These are phyloP conservation scores for Wickerhamomyces queroliae DNA, from an alignment of 805 yeast species.

Conservation along the genomic window DNA sequence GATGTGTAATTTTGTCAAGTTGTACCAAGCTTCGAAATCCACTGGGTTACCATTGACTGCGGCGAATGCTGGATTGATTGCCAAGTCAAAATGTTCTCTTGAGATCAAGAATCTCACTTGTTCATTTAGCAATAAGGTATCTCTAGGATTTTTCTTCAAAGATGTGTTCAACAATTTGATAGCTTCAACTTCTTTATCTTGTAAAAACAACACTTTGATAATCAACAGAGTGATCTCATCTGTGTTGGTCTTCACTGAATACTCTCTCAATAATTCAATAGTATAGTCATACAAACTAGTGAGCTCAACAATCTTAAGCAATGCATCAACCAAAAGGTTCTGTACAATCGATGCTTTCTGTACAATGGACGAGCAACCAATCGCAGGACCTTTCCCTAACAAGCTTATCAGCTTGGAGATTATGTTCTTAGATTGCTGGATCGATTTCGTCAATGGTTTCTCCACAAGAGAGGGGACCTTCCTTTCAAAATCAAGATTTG, in stretches of 20 bases:
- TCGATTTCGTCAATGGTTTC: constrained; percentile 30
- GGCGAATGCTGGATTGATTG: constrained; percentile 50
- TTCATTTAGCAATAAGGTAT: constrained; percentile 16
- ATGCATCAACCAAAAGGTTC: constrained; percentile 71
- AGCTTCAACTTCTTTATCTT: constrained; percentile 31
- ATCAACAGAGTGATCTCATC: constrained; percentile 23
- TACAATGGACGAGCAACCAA: constrained; percentile 60
- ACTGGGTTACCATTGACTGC: constrained; percentile 69
- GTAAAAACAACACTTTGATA: constrained; percentile 24
- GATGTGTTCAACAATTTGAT: constrained; percentile 23
- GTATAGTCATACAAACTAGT: constrained; percentile 34
- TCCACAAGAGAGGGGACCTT: constrained; percentile 56
- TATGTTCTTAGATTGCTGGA: constrained; percentile 6
- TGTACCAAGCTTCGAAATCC: constrained; percentile 70
- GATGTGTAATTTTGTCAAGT: constrained; percentile 55
- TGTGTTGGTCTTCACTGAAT: constrained; percentile 6
- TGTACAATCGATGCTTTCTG: constrained; percentile 60
- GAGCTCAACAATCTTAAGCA: constrained; percentile 39
- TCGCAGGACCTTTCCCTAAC: constrained; percentile 41
- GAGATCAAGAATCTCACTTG: constrained; percentile 61
- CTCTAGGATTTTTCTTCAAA: constrained; percentile 17
- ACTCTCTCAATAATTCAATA: constrained; percentile 28
- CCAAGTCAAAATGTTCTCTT: constrained; percentile 48
- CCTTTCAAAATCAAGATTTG: constrained; percentile 46
- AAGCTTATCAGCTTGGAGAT: constrained; percentile 9